Conservation (phyloP, 768 basidiomycete species). For the Termitomyces sp. region DNA sequence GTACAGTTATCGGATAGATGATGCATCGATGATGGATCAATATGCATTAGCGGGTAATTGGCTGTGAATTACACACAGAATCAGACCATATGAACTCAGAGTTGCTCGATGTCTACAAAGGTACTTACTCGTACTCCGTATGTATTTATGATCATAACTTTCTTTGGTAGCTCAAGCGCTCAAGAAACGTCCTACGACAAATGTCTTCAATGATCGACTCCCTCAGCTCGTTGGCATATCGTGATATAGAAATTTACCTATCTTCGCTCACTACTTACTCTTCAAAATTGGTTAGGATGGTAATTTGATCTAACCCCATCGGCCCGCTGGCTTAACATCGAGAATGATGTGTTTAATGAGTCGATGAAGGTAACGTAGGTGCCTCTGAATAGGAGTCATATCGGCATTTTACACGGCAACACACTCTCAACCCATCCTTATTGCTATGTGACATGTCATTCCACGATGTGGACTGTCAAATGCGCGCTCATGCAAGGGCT, state of each 20-base stretch:
- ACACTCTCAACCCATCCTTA: background rate
- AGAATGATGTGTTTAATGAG: background rate
- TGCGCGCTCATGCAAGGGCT: background rate
- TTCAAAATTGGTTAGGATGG: background rate
- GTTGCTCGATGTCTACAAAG: background rate
- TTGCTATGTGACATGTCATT: background rate
- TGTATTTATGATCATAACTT: background rate
- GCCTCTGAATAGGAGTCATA: background rate
- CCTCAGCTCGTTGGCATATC: background rate
- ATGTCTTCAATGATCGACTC: background rate
- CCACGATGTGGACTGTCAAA: background rate
- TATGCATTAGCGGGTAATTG: too few species aligned
- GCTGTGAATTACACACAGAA: background rate
- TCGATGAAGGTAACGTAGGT: background rate
- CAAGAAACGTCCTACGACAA: background rate
- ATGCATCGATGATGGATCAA: too few species aligned
- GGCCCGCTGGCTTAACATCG: background rate
- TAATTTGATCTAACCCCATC: background rate
- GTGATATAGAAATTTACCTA: background rate
- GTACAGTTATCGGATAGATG: background rate
- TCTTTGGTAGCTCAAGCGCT: background rate
- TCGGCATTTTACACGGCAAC: background rate
- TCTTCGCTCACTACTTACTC: background rate
- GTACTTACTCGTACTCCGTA: too few species aligned
- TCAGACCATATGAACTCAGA: background rate